Conservation (phyloP, 306 rosid genomes). For the Begonia loranthoides region DNA sequence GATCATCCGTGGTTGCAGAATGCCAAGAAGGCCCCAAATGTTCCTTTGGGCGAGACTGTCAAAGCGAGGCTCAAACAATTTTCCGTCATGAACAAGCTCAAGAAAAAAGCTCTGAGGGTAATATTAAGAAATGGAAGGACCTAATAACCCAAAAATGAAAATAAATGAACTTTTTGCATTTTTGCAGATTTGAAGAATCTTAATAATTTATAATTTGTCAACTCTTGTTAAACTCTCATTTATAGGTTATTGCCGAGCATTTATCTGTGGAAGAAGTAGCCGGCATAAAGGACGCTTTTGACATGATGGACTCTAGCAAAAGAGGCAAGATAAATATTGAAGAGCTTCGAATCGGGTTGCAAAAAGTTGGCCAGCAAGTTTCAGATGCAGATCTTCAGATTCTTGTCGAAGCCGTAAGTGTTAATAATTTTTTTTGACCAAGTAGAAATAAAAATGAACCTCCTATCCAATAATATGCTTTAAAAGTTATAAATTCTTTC, state of each 20-base stretch:
- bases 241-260: constrained; percentile 48
- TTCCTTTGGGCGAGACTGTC: constrained; percentile 47
- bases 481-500: too few species aligned
- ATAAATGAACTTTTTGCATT: background rate
- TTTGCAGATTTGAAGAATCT: background rate
- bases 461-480: too few species aligned
- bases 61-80: constrained; percentile 54
- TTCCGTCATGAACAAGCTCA: constrained; percentile 53
- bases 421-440: background rate
- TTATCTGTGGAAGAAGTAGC: constrained; percentile 51
- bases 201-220: background rate
- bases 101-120: constrained; percentile 49
- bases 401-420: constrained; percentile 43
- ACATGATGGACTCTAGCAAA: constrained; percentile 30
- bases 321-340: constrained; percentile 35
- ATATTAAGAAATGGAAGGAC: background rate
- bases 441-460: too few species aligned
- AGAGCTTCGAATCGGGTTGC: constrained; percentile 35
- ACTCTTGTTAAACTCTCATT: background rate
- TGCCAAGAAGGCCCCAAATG: constrained; percentile 56
- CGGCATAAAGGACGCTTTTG: constrained; percentile 50
- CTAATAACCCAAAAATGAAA: background rate
- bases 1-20: constrained; percentile 49
- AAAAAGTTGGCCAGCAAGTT: constrained; percentile 40
- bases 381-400: constrained; percentile 46